Percentiles rank a stretch among this genome's conserved stretches.
phyloP scores from a whole-genome alignment of 164 flowering plant species.

The Piper betle region DNA sequence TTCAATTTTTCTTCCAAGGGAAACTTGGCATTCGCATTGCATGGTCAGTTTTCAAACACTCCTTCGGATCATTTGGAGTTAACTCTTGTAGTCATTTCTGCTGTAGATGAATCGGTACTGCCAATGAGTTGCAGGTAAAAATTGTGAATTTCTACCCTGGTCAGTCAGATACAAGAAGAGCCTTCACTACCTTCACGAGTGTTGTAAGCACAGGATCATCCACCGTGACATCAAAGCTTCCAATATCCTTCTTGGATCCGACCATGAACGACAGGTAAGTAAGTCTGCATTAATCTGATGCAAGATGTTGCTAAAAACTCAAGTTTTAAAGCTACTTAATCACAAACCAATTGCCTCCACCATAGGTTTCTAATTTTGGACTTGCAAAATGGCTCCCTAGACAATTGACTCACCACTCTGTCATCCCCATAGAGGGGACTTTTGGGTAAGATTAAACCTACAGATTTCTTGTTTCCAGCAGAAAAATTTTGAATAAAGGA shows the following conservation, averaged over 20 bases:
- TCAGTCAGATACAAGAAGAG: slow-evolving; percentile 61
- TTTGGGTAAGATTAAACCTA: slow-evolving; percentile 29
- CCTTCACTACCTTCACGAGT: slow-evolving; percentile 69
- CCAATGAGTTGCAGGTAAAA: slow-evolving; percentile 21
- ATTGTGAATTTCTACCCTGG: slow-evolving; percentile 42
- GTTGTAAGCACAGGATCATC: slow-evolving; percentile 69
- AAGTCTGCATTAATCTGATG: too few species aligned
- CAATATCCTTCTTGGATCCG: slow-evolving; percentile 47
- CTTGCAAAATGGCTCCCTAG: slow-evolving; percentile 91
- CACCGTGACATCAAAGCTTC: slow-evolving; percentile 60
- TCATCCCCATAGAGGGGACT: slow-evolving; percentile 78
- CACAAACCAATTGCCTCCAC: background rate
- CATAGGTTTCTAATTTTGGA: slow-evolving; percentile 81
- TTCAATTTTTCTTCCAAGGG: slow-evolving; percentile 69
- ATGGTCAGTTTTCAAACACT: slow-evolving; percentile 26
- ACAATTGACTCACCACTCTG: slow-evolving; percentile 76
- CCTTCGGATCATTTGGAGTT: background rate
- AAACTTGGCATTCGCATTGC: slow-evolving; percentile 60
- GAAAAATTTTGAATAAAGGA: background rate
- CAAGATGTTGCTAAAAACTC: background rate
- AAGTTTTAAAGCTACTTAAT: background rate
- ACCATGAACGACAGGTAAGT: slow-evolving; percentile 75
- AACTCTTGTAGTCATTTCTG: background rate
- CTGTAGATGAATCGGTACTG: background rate
- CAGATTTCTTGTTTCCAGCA: background rate